phyloP scores from a whole-genome alignment of 192 early-diverging fungal genomes.

The Backusella liffmaniae region DNA sequence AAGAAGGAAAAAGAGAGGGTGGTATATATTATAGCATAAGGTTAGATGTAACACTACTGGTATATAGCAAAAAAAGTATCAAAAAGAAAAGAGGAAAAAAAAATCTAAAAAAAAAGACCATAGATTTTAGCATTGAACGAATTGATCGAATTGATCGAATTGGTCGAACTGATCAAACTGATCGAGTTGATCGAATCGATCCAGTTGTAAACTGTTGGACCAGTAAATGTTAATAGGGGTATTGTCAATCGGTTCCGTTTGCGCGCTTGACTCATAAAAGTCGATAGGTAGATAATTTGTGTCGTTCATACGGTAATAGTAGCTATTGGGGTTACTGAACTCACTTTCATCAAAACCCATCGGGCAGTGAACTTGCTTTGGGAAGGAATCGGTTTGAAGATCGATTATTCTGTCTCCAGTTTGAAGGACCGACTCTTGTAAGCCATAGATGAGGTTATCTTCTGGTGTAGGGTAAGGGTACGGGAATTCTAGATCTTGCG shows the following conservation, averaged over 20 bases:
- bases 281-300: background rate
- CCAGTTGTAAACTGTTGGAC: background rate
- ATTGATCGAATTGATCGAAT: background rate
- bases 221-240: background rate
- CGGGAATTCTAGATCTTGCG: background rate
- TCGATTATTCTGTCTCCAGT: background rate
- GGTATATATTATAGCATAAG: slow-evolving; percentile 8
- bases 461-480: background rate
- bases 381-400: background rate
- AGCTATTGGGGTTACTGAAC: background rate
- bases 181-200: no score
- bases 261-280: background rate
- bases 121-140: background rate
- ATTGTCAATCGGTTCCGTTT: background rate
- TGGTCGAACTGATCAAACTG: no score
- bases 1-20: background rate
- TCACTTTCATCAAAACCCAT: background rate
- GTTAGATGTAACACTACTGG: background rate
- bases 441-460: background rate
- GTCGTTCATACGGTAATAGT: background rate
- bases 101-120: background rate
- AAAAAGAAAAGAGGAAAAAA: background rate
- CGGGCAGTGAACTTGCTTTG: background rate
- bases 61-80: background rate
- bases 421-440: background rate